Conservation (phyloP, 1,284 basidiomycete species). For the Leccinum ponderosum region DNA sequence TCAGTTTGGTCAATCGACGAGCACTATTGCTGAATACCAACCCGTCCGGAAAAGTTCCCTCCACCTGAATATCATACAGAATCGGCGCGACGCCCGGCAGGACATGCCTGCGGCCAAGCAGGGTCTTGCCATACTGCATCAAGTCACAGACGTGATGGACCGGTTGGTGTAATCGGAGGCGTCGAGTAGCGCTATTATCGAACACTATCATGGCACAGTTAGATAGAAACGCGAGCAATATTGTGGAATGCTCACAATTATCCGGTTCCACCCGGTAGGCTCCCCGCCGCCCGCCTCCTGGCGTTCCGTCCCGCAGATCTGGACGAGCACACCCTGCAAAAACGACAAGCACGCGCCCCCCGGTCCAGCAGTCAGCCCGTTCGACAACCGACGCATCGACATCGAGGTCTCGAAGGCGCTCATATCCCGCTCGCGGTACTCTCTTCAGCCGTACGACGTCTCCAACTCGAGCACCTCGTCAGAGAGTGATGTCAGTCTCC, state of each 20-base stretch:
- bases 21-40: slow-evolving; percentile 37
- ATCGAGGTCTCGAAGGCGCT: slow-evolving; percentile 22
- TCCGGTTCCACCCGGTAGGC: slow-evolving; percentile 4
- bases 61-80: slow-evolving; percentile 86
- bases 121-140: slow-evolving; percentile 89
- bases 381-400: slow-evolving; percentile 6
- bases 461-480: slow-evolving; percentile 7
- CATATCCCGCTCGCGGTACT: slow-evolving; percentile 21
- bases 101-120: slow-evolving; percentile 92
- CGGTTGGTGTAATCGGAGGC: too few relatives aligned
- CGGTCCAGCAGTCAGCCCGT: slow-evolving; percentile 4
- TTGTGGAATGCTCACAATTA: too few relatives aligned
- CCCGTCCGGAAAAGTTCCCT: slow-evolving; percentile 89
- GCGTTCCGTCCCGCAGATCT: slow-evolving; percentile 17
- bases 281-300: slow-evolving; percentile 20
- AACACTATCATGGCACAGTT: too few relatives aligned
- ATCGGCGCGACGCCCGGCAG: slow-evolving; percentile 69
- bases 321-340: slow-evolving; percentile 30
- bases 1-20: background rate
- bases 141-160: slow-evolving; percentile 80
- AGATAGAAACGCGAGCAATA: too few relatives aligned
- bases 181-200: too few relatives aligned
- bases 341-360: background rate
- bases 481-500: background rate
- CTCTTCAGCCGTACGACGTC: slow-evolving; percentile 15